phyloP scores from a whole-genome alignment of 345 rosid species.

The Pistacia atlantica region DNA sequence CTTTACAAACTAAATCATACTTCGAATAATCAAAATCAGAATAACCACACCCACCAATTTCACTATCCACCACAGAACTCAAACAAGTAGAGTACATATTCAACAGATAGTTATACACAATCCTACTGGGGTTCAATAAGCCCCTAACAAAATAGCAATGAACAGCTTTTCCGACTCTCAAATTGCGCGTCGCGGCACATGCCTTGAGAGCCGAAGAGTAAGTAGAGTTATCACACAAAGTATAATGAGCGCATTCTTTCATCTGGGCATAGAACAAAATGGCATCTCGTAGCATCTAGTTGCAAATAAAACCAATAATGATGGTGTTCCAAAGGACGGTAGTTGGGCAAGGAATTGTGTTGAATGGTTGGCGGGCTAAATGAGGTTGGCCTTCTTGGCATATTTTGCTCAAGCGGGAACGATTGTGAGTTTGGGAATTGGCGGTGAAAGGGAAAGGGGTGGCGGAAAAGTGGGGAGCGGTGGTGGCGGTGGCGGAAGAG shows the following conservation, averaged over 20 bases:
- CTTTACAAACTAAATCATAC: constrained; percentile 60
- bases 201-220: constrained; percentile 90
- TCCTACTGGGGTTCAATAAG: constrained; percentile 63
- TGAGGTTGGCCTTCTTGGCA: constrained; percentile 81
- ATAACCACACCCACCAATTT: constrained; percentile 14
- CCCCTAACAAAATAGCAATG: constrained; percentile 82
- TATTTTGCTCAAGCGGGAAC: constrained; percentile 70
- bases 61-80: constrained; percentile 24
- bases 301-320: constrained; percentile 85
- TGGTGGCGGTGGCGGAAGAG: constrained; percentile 39
- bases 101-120: constrained; percentile 76
- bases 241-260: constrained; percentile 51
- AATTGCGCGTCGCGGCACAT: constrained; percentile 58
- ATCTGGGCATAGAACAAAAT: constrained; percentile 67
- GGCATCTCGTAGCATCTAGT: constrained; percentile 70
- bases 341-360: constrained; percentile 76
- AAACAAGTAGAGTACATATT: constrained; percentile 75
- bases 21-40: constrained; percentile 28
- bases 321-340: constrained; percentile 85
- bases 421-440: constrained; percentile 45
- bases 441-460: constrained; percentile 34
- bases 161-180: constrained; percentile 62
- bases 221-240: constrained; percentile 65
- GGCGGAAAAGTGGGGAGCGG: constrained; percentile 21
- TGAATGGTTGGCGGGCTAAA: constrained; percentile 83